These are phyloP conservation scores for Aphanomyces invadans DNA, from an alignment of 352 stramenopile genomes.

Conservation along the genomic window DNA sequence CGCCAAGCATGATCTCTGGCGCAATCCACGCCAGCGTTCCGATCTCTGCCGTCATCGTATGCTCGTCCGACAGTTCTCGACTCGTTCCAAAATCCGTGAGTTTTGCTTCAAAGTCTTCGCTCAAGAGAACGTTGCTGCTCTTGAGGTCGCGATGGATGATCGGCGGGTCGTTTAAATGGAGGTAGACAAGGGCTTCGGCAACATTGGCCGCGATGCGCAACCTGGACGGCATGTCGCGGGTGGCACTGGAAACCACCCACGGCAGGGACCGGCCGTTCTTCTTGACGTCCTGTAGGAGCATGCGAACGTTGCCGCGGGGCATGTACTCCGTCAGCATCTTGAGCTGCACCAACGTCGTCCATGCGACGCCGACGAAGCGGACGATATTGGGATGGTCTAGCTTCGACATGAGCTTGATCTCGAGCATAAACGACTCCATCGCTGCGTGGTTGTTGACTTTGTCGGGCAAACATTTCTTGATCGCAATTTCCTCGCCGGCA, in stretches of 20 bases:
- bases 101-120: conserved; percentile 57
- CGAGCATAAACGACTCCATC: conserved; percentile 63
- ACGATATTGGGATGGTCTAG: conserved; percentile 74
- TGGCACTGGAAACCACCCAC: conserved; percentile 56
- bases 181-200: conserved; percentile 68
- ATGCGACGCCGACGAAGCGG: conserved; percentile 72
- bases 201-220: conserved; percentile 62
- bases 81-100: conserved; percentile 79
- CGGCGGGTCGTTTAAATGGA: conserved; percentile 72
- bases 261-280: conserved; percentile 37
- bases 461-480: conserved; percentile 81
- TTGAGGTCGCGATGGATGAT: conserved; percentile 80
- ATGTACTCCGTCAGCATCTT: conserved; percentile 76
- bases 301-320: conserved; percentile 62
- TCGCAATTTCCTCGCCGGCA: conserved; percentile 38
- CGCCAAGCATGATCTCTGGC: conserved; percentile 63
- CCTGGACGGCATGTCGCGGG: conserved; percentile 27
- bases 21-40: conserved; percentile 83
- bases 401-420: conserved; percentile 78
- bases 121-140: conserved; percentile 67
- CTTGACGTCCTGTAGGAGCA: conserved; percentile 53
- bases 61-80: conserved; percentile 64
- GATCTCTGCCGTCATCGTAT: conserved; percentile 72
- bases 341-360: conserved; percentile 81
- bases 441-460: conserved; percentile 66